These are phyloP conservation scores for Candida alai DNA, from an alignment of 805 yeast species.

Conservation along the genomic window DNA sequence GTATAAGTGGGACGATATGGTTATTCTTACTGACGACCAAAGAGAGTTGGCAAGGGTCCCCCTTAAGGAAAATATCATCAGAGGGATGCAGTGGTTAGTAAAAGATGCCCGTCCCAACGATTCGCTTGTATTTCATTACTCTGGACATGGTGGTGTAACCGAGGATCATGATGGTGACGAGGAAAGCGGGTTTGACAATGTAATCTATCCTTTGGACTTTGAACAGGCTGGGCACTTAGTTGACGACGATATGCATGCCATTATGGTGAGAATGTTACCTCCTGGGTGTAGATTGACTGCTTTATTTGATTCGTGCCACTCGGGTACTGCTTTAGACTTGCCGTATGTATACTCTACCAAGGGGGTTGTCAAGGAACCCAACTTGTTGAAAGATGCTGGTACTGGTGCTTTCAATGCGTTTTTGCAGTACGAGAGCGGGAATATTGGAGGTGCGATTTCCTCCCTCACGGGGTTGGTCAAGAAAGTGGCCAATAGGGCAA, in stretches of 20 bases:
- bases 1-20: slow-evolving; percentile 34
- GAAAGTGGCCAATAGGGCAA: slow-evolving; percentile 21
- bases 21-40: slow-evolving; percentile 37
- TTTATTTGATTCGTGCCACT: slow-evolving; percentile 37
- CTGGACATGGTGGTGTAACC: slow-evolving; percentile 39
- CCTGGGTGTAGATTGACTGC: slow-evolving; percentile 37
- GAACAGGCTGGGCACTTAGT: slow-evolving; percentile 29
- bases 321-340: slow-evolving; percentile 38
- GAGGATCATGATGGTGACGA: slow-evolving; percentile 36
- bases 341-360: slow-evolving; percentile 39
- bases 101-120: slow-evolving; percentile 36
- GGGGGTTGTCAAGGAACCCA: slow-evolving; percentile 39
- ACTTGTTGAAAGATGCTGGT: slow-evolving; percentile 35
- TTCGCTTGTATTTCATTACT: slow-evolving; percentile 36
- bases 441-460: slow-evolving; percentile 35
- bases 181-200: slow-evolving; percentile 34
- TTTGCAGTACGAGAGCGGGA: slow-evolving; percentile 29
- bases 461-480: slow-evolving; percentile 32
- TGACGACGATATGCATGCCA: slow-evolving; percentile 38
- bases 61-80: slow-evolving; percentile 27
- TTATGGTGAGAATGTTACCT: slow-evolving; percentile 35
- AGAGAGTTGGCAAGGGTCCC: slow-evolving; percentile 28
- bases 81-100: slow-evolving; percentile 40
- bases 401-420: slow-evolving; percentile 30
- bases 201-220: slow-evolving; percentile 36